Evolutionary conservation across 441 rosid genomes (phyloP).

Genomic region (Isatis lusitanica): DNA sequence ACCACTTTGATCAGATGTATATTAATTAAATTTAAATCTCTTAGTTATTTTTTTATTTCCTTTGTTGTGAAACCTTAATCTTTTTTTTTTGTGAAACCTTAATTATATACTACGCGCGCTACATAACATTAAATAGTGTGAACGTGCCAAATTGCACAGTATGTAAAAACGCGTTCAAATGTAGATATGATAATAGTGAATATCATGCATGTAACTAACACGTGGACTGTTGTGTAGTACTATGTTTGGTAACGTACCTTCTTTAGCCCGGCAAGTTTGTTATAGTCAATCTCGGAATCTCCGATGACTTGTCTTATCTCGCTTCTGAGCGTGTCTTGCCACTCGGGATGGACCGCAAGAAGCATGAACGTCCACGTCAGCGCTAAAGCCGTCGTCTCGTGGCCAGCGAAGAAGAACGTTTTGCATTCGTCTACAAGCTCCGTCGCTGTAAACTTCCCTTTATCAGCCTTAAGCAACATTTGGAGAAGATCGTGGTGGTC

Average conservation of each 20-base stretch:
- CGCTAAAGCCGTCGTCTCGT: slow-evolving; percentile 91
- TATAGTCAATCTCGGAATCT: slow-evolving; percentile 57
- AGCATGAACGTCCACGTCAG: slow-evolving; percentile 85
- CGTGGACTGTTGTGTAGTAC: slow-evolving; percentile 22
- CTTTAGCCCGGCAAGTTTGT: slow-evolving; percentile 70
- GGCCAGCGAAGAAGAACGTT: slow-evolving; percentile 95
- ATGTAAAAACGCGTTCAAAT: slow-evolving; percentile 18
- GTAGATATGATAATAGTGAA: not conserved
- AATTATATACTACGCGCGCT: too few species aligned
- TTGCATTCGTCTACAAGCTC: slow-evolving; percentile 92
- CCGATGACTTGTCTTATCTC: slow-evolving; percentile 71
- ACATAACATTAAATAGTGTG: not conserved
- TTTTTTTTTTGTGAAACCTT: not conserved
- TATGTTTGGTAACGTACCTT: slow-evolving; percentile 58
- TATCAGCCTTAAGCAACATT: slow-evolving; percentile 51
- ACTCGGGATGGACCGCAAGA: slow-evolving; percentile 68
- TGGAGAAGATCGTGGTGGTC: slow-evolving; percentile 60
- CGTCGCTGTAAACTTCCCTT: slow-evolving; percentile 46
- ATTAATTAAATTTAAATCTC: not conserved
- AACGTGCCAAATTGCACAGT: not conserved
- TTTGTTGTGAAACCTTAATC: not conserved
- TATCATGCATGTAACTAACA: slow-evolving; percentile 23
- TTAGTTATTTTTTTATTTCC: not conserved
- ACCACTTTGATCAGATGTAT: slow-evolving; percentile 6
- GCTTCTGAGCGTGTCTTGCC: slow-evolving; percentile 76